Evolutionary conservation across 2,329 filamentous ascomycete genomes (phyloP), one percentile per base, ranked within the genome.

Genomic region (Hymenoscyphus linearis): DNA sequence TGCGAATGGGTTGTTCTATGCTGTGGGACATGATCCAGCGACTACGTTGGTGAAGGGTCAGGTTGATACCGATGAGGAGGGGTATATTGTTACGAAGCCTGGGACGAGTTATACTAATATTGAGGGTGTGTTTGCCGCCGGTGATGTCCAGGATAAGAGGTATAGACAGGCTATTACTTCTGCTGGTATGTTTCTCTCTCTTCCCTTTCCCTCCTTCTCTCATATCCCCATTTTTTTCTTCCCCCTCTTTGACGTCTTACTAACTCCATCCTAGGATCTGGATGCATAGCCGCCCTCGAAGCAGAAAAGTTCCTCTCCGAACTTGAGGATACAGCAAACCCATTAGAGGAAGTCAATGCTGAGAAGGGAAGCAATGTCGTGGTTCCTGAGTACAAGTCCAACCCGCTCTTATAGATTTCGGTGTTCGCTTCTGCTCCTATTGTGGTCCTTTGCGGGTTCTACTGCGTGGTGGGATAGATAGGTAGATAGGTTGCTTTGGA

Each of bases 101-200:
- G 96, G 95, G 60, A 93, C 91, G 53, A 91, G 91, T 62, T 82
- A 89, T 72, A 99, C 95, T 55, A 96, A 86, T 76, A 77, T 97
- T 5, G 85, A 91, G 73, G 95, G 95, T 75, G 91, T 99, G 22
- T 99, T 97, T 74, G 95, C 95, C 40, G 95, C 93, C 10, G 95
- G 95, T 66, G 95, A 99, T 74, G 96, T 99, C 10, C 95, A 99
- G 80, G 96, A 99, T 76, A 99, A 98, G 87, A 86, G 88, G 74
- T 99, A 99, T 77, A 86, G 95, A 74, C 95, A 99, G 80, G 95
- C 95, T 54, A 96, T 99, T 68, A 99, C 95, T 66, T 97, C 93
- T 78, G 95, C 95, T 70, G 93, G 91, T 92, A 80, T 74, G 87
- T 84, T 68, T 14, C 26, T 18, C 50, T 50, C 40, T 37, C 25